These are phyloP conservation scores for Leptomonas seymouri DNA, from an alignment of 208 protist genomes.

Conservation along the genomic window DNA sequence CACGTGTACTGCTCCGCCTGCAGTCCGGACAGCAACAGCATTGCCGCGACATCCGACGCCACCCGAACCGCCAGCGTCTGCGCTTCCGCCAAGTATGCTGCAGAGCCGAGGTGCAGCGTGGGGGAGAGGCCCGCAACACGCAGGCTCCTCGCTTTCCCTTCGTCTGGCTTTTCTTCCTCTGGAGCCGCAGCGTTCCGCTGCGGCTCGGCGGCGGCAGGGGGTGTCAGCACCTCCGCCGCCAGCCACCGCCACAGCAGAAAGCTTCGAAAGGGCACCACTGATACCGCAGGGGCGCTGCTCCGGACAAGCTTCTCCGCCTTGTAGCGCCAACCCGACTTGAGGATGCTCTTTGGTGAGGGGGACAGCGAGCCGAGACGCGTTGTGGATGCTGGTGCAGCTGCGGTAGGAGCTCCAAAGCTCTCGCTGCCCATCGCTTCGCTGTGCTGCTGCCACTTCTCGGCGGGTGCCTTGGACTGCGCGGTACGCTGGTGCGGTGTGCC, in stretches of 20 bases:
- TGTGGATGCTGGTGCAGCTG: neutral
- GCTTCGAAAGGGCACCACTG: constrained; percentile 38
- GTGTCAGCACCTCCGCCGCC: constrained; percentile 32
- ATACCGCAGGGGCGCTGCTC: constrained; percentile 38
- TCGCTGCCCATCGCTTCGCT: neutral
- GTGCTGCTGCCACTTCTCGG: neutral
- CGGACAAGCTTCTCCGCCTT: constrained; percentile 36
- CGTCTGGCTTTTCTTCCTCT: neutral
- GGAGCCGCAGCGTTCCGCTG: neutral
- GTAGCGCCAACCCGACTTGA: constrained; percentile 54
- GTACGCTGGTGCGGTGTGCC: neutral
- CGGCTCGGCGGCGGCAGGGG: neutral
- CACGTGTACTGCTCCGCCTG: constrained; percentile 35
- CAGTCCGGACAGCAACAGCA: constrained; percentile 21
- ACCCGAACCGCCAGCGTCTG: constrained; percentile 29
- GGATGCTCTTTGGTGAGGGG: constrained; percentile 37
- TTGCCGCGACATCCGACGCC: constrained; percentile 14
- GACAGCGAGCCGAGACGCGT: neutral
- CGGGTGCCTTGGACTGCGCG: neutral
- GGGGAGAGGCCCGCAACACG: neutral
- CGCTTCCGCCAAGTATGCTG: constrained; percentile 26
- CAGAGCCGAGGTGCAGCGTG: constrained; percentile 26
- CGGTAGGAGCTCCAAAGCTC: neutral
- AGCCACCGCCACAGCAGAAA: constrained; percentile 41
- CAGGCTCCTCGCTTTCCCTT: neutral